A percentile compares a stretch with the other conserved stretches of the same genome.
phyloP scores from a whole-genome alignment of 768 basidiomycete species.

The Hypholoma fasciculare region DNA sequence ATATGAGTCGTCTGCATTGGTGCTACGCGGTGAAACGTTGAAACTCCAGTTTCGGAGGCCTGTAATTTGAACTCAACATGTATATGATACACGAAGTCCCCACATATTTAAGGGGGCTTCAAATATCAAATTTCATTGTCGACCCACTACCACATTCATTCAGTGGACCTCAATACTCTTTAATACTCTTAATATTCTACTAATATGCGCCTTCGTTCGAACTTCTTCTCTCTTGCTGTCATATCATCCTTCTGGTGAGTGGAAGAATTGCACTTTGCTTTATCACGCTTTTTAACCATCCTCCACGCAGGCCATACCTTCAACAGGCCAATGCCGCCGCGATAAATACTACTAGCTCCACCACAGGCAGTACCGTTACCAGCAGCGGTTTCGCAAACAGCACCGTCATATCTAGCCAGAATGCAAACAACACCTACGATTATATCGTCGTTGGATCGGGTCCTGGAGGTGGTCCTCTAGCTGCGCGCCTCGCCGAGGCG shows the following conservation, averaged over 20 bases:
- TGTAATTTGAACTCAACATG: not conserved
- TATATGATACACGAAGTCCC: not conserved
- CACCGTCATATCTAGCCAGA: not conserved
- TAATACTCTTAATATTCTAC: not conserved
- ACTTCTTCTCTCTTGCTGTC: not conserved
- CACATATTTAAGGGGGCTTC: not conserved
- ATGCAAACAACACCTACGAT: not conserved
- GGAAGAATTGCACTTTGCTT: not conserved
- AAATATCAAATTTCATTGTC: not conserved
- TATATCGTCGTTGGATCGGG: conserved; percentile 8
- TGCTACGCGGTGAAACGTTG: not conserved
- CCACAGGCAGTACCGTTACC: no score
- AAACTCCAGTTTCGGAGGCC: not conserved
- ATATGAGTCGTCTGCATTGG: not conserved
- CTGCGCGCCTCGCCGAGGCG: conserved; percentile 7
- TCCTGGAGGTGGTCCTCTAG: conserved; percentile 9
- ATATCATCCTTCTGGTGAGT: not conserved
- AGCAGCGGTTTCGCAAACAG: not conserved
- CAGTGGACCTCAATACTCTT: not conserved
- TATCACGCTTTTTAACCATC: not conserved
- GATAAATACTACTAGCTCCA: not conserved
- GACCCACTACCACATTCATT: not conserved
- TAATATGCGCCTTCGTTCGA: not conserved
- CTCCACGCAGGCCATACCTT: not conserved
- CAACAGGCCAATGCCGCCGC: not conserved